Base-by-base conservation (phyloP, 176 grass and related monocot genomes). In the Bothriochloa decipiens region DNA sequence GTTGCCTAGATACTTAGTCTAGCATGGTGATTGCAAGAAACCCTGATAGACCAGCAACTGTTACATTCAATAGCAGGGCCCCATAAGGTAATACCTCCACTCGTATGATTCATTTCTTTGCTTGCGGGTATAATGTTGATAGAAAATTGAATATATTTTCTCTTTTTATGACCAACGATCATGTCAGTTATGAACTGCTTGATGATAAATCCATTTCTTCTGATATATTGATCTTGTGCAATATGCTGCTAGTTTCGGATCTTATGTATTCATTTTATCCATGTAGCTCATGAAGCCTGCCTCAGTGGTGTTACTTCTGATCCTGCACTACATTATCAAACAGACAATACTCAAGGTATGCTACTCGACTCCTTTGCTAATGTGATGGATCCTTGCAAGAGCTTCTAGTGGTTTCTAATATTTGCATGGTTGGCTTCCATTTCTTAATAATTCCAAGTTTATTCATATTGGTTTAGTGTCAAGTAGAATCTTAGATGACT, bases 261-360 rank as follows among this genome's bases (percentile, higher is more conserved):
- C 49, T 87, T 53, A 84, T 75, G 40, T 74, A 53, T 70, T 63
- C 49, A 61, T 25, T 75, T 82, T 41, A 39, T 71, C 52, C 40
- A 42, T 68, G 69, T 29, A 87, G 81, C 28, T 80, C 23, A 6
- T 83, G 79, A 91, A 81, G 25, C 69, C 29, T 32, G 32, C 74
- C 36, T 35, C 83, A 70, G 28, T 57, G 81, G 69, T 53, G 69
- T 39, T 42, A 64, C 18, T 76, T 40, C 25, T 87, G 27, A 73
- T 85, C 28, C 70, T 71, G 76, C 49, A 74, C 32, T 74, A 55
- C 42, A 76, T 70, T 74, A 37, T 80, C 55, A 65, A 81, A 37
- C 45, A 37, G n/a, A 68, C 7, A 49, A 10, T 33, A n/a, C 45
- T 82, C 46, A 67, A 86, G 73, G 68, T 90, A 67, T 83, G 68